Conservation (phyloP, 371 early-diverging fungal species). For the Dichotomocladium elegans region DNA sequence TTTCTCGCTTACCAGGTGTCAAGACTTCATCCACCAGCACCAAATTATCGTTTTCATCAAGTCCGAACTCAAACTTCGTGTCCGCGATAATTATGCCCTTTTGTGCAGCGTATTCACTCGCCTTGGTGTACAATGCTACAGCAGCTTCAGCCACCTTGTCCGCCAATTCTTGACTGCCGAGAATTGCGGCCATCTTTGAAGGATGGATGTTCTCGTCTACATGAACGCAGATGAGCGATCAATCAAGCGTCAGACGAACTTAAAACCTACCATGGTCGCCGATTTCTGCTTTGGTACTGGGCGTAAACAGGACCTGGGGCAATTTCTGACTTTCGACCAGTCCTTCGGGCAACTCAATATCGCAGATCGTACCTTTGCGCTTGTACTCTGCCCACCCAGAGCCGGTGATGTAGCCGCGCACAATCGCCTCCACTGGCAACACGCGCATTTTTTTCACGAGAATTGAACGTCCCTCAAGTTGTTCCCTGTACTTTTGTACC, state of each 20-base stretch:
- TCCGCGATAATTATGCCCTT: constrained; percentile 97
- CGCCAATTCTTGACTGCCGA: constrained; percentile 62
- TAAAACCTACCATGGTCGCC: constrained; percentile 82
- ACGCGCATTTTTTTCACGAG: constrained; percentile 90
- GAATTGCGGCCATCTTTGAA: constrained; percentile 76
- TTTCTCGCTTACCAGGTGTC: constrained; percentile 75
- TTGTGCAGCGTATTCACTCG: constrained; percentile 73
- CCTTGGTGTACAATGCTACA: constrained; percentile 43
- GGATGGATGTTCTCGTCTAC: constrained; percentile 97
- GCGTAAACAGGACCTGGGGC: constrained; percentile 86
- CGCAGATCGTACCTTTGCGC: constrained; percentile 89
- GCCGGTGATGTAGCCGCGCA: constrained; percentile 95
- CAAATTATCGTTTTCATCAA: constrained; percentile 75
- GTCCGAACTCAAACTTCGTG: constrained; percentile 98
- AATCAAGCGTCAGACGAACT: not conserved
- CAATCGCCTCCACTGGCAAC: constrained; percentile 97
- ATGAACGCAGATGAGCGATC: constrained; percentile 2
- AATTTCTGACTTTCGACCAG: constrained; percentile 85
- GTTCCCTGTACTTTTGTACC: constrained; percentile 82
- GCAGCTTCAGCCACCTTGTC: constrained; percentile 35
- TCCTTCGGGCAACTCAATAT: constrained; percentile 78
- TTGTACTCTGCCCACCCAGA: constrained; percentile 96
- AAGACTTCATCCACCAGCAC: constrained; percentile 94
- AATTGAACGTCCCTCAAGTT: constrained; percentile 86
- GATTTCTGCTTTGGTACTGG: constrained; percentile 96